Evolutionary conservation across 2,329 filamentous ascomycete species (phyloP), one percentile per base, ranked within the genome.

Genomic region (Diplocarpon rosae): DNA sequence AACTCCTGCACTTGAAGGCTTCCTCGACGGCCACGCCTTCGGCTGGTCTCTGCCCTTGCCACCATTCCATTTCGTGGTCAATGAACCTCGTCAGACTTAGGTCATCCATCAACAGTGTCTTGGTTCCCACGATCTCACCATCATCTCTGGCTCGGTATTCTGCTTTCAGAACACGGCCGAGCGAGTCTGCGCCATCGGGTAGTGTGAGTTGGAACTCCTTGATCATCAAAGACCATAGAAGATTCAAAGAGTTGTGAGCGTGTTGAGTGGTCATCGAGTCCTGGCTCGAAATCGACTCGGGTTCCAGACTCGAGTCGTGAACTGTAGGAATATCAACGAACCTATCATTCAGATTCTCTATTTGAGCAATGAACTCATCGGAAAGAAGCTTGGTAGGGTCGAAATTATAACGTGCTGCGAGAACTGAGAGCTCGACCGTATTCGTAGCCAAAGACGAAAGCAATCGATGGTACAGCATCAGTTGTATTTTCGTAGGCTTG

Each of bases 401-500:
- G 7, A 95, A 68, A 0, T 71, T 69, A 54, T 95, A 93, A 1
- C 88, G 80, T 6, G 69, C 62, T 46, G 90, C 79, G 1, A 96
- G 69, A 0, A 70, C 65, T 15, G 76, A 64, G 30, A 87, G 85
- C 45, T 87, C 76, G 0, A 95, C 71, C 7, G 73, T 72, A 39
- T 81, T 81, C 0, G 76, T 72, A 0, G 83, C 85, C 56, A 96
- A 77, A 2, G 80, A 73, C 9, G 80, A 77, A n/a, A 98, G 70
- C 42, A 96, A 78, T 20, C 80, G 80, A 53, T 90, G 88, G 60
- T 96, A 98, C 0, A 96, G 69, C 64, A 93, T 88, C 0, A 96
- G 70, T 60, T 98, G 92, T 48, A 95, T 81, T 55, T 82, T 78
- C 0, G 88, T 85, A 0, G 86, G 85, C 10, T 83, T 76, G 36